phyloP scores from a whole-genome alignment of 2,329 filamentous ascomycete genomes.

The Ustulina deusta region DNA sequence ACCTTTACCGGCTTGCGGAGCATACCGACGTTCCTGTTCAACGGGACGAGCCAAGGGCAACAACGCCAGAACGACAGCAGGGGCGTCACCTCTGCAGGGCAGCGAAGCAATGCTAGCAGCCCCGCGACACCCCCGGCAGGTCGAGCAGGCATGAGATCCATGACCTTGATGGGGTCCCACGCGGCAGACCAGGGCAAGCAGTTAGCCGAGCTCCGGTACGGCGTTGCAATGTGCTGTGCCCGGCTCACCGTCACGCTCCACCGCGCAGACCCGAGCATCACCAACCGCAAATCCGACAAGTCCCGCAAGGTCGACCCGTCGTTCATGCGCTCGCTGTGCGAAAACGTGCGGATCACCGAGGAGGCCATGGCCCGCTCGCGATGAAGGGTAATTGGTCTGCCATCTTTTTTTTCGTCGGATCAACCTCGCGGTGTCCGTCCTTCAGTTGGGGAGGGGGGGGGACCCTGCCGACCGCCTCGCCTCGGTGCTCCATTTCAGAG shows the following conservation, averaged over 20 bases:
- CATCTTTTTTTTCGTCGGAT: neutral
- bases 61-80: constrained; percentile 31
- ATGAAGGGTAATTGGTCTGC: constrained; percentile 21
- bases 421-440: neutral
- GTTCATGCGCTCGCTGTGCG: constrained; percentile 53
- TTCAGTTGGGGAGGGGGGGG: too few relatives aligned
- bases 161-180: constrained; percentile 30
- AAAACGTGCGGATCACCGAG: constrained; percentile 55
- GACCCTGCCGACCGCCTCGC: neutral
- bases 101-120: constrained; percentile 12
- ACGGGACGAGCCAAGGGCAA: constrained; percentile 25
- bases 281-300: constrained; percentile 14
- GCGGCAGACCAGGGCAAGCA: constrained; percentile 39
- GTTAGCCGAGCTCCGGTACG: constrained; percentile 59
- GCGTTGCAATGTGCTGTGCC: constrained; percentile 63
- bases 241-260: constrained; percentile 64
- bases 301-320: constrained; percentile 48
- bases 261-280: constrained; percentile 17
- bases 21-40: constrained; percentile 31
- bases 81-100: constrained; percentile 7
- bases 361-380: constrained; percentile 44
- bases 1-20: constrained; percentile 27
- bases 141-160: constrained; percentile 28
- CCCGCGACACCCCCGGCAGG: constrained; percentile 17
- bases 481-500: neutral